These are phyloP conservation scores for Malassezia psittaci DNA, from an alignment of 1,284 basidiomycete species.

Conservation along the genomic window DNA sequence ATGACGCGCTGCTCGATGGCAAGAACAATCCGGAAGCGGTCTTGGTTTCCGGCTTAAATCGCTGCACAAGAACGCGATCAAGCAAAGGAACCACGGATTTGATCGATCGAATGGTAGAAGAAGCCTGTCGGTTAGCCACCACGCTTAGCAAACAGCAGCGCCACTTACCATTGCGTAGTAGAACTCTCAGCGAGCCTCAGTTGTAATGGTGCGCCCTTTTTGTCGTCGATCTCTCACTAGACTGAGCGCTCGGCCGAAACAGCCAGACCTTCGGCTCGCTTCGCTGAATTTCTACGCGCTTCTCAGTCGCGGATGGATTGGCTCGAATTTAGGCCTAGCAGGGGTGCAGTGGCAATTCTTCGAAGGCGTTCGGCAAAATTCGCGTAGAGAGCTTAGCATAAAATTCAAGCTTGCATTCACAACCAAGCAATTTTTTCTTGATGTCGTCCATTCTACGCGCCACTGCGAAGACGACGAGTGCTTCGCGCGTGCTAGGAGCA, in stretches of 20 bases:
- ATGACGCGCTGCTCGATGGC: constrained; percentile 70
- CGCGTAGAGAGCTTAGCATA: not conserved
- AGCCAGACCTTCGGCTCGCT: constrained; percentile 4
- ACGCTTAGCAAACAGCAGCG: constrained; percentile 1
- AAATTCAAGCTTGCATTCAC: not conserved
- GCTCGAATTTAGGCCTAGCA: too few relatives aligned
- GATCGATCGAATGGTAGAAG: constrained; percentile 57
- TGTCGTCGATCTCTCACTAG: not conserved
- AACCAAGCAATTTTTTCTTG: not conserved
- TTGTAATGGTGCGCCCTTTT: constrained; percentile 2
- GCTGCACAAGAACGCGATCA: constrained; percentile 92
- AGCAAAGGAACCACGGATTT: constrained; percentile 79
- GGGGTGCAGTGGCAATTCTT: constrained; percentile 4
- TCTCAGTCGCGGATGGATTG: too few relatives aligned
- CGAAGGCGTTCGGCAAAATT: constrained; percentile 10
- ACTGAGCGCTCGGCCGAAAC: constrained; percentile 9
- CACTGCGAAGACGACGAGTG: constrained; percentile 24
- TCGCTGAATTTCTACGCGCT: not conserved
- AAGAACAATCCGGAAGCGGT: constrained; percentile 69
- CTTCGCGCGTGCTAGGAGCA: constrained; percentile 25
- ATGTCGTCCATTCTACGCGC: constrained; percentile 35
- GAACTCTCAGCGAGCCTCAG: not conserved
- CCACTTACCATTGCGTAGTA: constrained; percentile 8
- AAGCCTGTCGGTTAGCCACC: constrained; percentile 7
- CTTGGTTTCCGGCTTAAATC: constrained; percentile 69